Base-by-base conservation (phyloP, 768 basidiomycete genomes). In the Scleroderma citrinum region DNA sequence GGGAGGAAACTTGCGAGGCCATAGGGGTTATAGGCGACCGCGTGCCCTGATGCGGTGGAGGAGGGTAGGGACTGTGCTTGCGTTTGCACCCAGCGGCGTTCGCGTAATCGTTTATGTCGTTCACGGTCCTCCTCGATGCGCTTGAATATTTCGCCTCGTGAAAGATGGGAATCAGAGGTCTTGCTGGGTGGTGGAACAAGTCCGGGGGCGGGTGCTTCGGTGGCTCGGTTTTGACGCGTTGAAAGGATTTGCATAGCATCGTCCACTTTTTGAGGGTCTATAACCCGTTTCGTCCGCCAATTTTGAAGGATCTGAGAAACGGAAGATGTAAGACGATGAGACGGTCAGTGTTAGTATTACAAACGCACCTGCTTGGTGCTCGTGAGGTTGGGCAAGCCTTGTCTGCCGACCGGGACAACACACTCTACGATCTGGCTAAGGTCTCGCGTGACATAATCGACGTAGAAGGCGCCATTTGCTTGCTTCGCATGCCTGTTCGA, bases 61-160 rank as follows among this genome's bases (percentile, higher is more conserved):
- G 23, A 35, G 17, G 23, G 40, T 29, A 16, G 41, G 8, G 60
- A 36, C 52, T 81, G 82, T 4, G 81, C 75, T 8, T 82, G 72
- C 2, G 85, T 83, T 60, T 90, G 87, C n/a, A 89, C 87, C 92
- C 92, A 95, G 38, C 92, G 81, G 32, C 88, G 80, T 64, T 95
- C 92, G 40, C 92, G 81, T 2, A 95, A 74, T 12, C 92, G 82
- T 69, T 95, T 95, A 60, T 94, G 92, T 53, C 93, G 80, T 59
- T 94, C 92, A 2, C 92, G 75, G 64, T 94, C 92, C 57, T 94
- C 92, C 64, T 95, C 91, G 55, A 95, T 92, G 12, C 91, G 83
- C 50, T 85, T 83, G 60, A 90, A 77, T 24, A 91, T 78, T 45
- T 93, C 90, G n/a, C 70, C 67, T 8, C 78, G 77, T 2, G 82